These are phyloP conservation scores for Rhodamnia rubescens DNA, from an alignment of 345 rosid genomes.

Conservation along the genomic window DNA sequence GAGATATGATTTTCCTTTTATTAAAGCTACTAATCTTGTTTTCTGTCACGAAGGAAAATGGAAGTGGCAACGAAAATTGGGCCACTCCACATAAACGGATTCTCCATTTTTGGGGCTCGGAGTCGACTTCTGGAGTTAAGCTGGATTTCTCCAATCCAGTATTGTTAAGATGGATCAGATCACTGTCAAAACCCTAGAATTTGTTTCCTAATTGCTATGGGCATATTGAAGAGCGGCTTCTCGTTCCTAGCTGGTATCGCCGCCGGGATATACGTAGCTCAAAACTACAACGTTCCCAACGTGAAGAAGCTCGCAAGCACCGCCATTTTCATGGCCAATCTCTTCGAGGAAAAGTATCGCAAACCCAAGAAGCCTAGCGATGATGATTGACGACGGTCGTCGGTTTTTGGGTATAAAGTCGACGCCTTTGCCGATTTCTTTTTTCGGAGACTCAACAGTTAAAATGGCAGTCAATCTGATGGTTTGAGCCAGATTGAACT, in stretches of 20 bases:
- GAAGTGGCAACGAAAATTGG: neutral
- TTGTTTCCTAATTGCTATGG: conserved; percentile 15
- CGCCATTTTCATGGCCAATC: conserved; percentile 42
- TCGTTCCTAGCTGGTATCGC: conserved; percentile 50
- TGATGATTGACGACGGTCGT: conserved; percentile 2
- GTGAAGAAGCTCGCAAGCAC: conserved; percentile 42
- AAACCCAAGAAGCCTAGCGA: conserved; percentile 46
- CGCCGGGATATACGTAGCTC: conserved; percentile 71
- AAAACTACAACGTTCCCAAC: conserved; percentile 82
- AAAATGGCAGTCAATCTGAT: neutral
- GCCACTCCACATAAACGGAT: neutral
- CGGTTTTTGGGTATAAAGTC: neutral
- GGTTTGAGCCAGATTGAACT: neutral
- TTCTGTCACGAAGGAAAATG: neutral
- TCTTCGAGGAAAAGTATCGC: conserved; percentile 52
- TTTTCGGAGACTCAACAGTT: neutral
- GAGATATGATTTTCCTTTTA: no score
- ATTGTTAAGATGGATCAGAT: neutral
- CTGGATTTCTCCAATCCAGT: neutral
- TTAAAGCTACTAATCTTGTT: neutral
- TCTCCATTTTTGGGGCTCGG: neutral
- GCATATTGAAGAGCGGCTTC: conserved; percentile 55
- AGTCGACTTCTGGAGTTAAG: neutral
- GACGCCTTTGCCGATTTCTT: neutral
- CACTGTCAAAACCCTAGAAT: neutral